Conservation (phyloP, 345 rosid species). For the Populus euphratica region DNA sequence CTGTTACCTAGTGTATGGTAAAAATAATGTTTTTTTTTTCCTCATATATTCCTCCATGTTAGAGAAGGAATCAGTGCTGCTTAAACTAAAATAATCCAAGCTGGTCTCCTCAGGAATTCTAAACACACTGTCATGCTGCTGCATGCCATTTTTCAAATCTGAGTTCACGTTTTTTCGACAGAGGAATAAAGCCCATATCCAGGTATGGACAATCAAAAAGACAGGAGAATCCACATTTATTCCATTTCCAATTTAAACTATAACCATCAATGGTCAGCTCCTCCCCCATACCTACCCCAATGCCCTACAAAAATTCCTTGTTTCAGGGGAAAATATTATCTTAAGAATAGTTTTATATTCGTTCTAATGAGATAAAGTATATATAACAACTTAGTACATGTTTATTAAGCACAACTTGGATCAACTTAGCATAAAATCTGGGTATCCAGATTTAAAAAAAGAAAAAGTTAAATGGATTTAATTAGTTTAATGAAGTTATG, state of each 20-base stretch:
- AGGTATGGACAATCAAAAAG: neutral
- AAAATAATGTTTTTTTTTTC: neutral
- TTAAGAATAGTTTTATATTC: neutral
- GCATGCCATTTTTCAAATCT: neutral
- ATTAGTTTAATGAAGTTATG: too few relatives aligned
- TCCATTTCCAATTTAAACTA: neutral
- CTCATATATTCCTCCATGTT: neutral
- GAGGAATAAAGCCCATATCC: neutral
- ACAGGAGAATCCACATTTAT: neutral
- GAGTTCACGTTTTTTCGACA: neutral
- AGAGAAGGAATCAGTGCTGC: neutral
- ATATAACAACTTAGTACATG: neutral
- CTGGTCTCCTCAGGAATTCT: neutral
- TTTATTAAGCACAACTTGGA: too few relatives aligned
- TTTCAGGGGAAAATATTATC: neutral
- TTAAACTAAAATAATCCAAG: neutral
- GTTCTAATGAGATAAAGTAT: neutral
- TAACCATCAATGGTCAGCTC: neutral
- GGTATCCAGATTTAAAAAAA: too few relatives aligned
- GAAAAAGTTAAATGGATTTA: too few relatives aligned
- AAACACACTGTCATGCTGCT: neutral
- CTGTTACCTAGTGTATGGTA: neutral
- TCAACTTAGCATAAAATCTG: too few relatives aligned
- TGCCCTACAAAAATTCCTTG: neutral
- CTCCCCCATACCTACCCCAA: neutral